Conservation (phyloP, 1,284 basidiomycete species). For the Microbotryomycetes sp. region DNA sequence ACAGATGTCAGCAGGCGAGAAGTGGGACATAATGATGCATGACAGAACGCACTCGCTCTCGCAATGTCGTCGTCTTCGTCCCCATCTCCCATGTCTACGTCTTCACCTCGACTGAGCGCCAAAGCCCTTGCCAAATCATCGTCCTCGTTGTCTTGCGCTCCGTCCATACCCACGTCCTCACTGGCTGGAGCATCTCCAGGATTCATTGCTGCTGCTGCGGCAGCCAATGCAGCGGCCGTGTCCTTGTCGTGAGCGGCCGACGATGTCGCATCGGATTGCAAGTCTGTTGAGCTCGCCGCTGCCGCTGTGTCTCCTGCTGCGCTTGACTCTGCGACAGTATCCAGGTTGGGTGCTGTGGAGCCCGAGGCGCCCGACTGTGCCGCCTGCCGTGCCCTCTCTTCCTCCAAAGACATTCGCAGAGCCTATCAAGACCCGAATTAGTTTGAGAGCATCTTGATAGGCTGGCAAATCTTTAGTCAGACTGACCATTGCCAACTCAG, state of each 20-base stretch:
- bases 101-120: conserved; percentile 23
- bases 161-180: conserved; percentile 45
- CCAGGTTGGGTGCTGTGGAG: conserved; percentile 40
- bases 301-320: background rate
- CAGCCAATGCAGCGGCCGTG: background rate
- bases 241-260: conserved; percentile 4
- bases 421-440: conserved; percentile 51
- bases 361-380: conserved; percentile 44
- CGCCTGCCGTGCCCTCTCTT: conserved; percentile 85
- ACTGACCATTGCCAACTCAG: conserved; percentile 89
- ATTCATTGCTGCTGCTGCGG: conserved; percentile 15
- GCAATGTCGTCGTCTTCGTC: conserved; percentile 42
- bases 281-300: conserved; percentile 16
- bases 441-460: background rate
- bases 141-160: conserved; percentile 38
- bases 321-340: conserved; percentile 22
- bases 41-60: conserved; percentile 45
- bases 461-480: background rate
- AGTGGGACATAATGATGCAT: too few species aligned
- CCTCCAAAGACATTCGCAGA: conserved; percentile 93
- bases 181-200: conserved; percentile 42
- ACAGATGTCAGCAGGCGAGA: too few species aligned
- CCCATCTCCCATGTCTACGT: conserved; percentile 5
- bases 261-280: background rate
- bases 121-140: conserved; percentile 38